phyloP scores from a whole-genome alignment of 805 yeast species.

The Candida orba region DNA sequence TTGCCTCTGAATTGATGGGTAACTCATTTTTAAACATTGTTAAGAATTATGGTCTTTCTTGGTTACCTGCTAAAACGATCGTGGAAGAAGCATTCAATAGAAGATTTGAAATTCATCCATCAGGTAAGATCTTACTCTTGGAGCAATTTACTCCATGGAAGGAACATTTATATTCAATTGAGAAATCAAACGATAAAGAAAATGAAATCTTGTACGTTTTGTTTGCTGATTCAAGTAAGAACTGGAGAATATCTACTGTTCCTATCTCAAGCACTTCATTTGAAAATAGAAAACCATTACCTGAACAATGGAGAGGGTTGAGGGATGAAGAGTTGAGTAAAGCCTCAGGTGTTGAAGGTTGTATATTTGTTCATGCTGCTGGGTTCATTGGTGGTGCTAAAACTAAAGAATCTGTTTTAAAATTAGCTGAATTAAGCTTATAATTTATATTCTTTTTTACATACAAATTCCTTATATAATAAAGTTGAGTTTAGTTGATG shows the following conservation, averaged over 20 bases:
- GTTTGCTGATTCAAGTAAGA: conserved; percentile 62
- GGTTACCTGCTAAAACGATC: conserved; percentile 83
- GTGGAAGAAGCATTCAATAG: conserved; percentile 62
- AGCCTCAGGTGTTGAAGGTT: conserved; percentile 74
- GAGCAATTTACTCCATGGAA: conserved; percentile 91
- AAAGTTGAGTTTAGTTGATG: too few relatives aligned
- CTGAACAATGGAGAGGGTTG: conserved; percentile 91
- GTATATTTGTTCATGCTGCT: conserved; percentile 91
- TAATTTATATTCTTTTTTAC: too few relatives aligned
- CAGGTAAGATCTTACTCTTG: conserved; percentile 70
- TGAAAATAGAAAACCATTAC: conserved; percentile 79
- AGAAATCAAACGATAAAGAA: conserved; percentile 47
- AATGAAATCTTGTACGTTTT: conserved; percentile 67
- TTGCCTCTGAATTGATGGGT: conserved; percentile 82
- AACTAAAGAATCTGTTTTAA: conserved; percentile 68
- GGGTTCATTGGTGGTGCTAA: conserved; percentile 96
- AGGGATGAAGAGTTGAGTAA: conserved; percentile 78
- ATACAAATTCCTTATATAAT: too few relatives aligned
- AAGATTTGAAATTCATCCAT: conserved; percentile 52
- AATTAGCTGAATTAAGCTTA: conserved; percentile 52
- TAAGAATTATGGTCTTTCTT: conserved; percentile 67
- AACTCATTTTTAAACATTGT: conserved; percentile 62
- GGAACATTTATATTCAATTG: conserved; percentile 76
- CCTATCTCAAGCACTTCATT: conserved; percentile 75
- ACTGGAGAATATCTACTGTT: conserved; percentile 89